Conservation (phyloP, 169 alveolate genomes). For the Amoebophrya sp. region DNA sequence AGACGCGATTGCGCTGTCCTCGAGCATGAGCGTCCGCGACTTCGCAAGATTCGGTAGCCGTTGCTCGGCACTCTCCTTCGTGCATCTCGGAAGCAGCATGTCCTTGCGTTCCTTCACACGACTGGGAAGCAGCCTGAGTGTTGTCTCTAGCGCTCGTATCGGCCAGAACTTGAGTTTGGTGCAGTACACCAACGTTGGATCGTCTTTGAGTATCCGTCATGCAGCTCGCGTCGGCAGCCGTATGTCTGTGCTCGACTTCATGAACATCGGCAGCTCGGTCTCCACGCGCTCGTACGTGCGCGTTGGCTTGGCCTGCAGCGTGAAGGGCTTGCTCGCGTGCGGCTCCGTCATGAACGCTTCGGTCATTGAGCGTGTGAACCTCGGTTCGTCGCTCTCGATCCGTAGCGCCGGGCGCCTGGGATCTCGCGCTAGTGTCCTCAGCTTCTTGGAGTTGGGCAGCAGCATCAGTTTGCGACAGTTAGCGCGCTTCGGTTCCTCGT, state of each 20-base stretch:
- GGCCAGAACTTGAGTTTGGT: not conserved
- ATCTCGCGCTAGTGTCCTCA: not conserved
- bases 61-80: not conserved
- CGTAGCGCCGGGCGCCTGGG: not conserved
- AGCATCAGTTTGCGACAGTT: not conserved
- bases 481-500: not conserved
- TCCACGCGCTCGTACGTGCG: constrained; percentile 4
- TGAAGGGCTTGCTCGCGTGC: too few relatives aligned
- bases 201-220: not conserved
- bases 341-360: too few relatives aligned
- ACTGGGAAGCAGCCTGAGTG: not conserved
- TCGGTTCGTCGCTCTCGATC: not conserved
- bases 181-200: not conserved
- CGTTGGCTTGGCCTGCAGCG: not conserved
- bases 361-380: not conserved
- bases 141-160: not conserved
- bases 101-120: not conserved
- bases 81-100: constrained; percentile 29
- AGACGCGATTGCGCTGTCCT: not conserved
- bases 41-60: not conserved
- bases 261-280: not conserved
- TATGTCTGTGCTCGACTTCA: constrained; percentile 20
- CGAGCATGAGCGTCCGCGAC: not conserved
- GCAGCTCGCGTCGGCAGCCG: constrained; percentile 20
- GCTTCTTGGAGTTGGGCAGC: not conserved